These are phyloP conservation scores for Colletotrichum zoysiae DNA, from an alignment of 2,329 filamentous ascomycete species.

Conservation along the genomic window DNA sequence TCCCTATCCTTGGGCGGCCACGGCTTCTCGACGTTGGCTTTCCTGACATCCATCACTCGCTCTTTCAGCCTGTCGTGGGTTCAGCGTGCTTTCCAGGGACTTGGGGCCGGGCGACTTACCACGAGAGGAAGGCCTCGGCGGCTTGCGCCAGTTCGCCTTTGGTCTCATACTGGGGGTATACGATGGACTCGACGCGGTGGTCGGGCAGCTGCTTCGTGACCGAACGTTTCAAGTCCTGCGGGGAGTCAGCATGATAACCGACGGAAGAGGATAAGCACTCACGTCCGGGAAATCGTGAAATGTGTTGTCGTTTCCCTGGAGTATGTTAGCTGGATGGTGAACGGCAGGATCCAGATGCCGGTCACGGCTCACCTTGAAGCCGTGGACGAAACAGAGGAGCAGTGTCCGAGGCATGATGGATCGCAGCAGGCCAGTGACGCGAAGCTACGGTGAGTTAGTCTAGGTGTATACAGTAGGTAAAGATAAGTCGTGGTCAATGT, in stretches of 20 bases:
- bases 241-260: not conserved
- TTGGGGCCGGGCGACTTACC: conserved; percentile 49
- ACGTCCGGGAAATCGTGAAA: conserved; percentile 74
- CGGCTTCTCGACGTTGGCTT: conserved; percentile 76
- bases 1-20: conserved; percentile 85
- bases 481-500: not conserved
- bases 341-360: not conserved
- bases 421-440: not conserved
- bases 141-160: conserved; percentile 72
- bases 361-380: conserved; percentile 70
- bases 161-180: conserved; percentile 81
- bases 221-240: conserved; percentile 67
- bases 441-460: conserved; percentile 2
- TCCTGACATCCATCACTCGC: conserved; percentile 81
- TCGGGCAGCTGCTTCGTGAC: conserved; percentile 71
- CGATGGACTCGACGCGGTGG: conserved; percentile 69
- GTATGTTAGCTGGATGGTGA: not conserved
- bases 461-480: not conserved
- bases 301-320: conserved; percentile 75
- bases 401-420: conserved; percentile 66
- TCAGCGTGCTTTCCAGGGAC: not conserved
- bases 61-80: conserved; percentile 74
- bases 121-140: conserved; percentile 60
- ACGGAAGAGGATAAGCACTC: conserved; percentile 10
- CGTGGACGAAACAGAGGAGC: conserved; percentile 80